Evolutionary conservation across 2,329 filamentous ascomycete genomes (phyloP).

Genomic region (Aotearoamyces nothofagi): DNA sequence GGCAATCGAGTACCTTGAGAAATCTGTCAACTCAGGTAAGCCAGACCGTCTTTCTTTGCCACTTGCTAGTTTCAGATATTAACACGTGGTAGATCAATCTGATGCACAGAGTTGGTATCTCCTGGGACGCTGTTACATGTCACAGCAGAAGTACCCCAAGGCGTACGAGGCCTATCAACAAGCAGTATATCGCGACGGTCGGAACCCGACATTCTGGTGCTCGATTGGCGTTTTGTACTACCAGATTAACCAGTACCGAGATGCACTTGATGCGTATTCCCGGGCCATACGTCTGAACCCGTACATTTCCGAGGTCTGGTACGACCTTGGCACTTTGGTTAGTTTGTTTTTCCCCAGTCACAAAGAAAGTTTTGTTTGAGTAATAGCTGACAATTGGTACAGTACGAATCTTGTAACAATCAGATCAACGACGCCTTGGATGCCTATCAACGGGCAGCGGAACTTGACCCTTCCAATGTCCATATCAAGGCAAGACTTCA

Average conservation of each 20-base stretch:
- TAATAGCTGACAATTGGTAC: constrained; percentile 9
- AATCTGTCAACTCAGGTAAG: constrained; percentile 84
- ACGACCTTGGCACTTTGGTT: constrained; percentile 90
- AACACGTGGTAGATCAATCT: constrained; percentile 54
- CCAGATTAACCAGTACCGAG: constrained; percentile 98
- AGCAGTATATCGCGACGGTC: constrained; percentile 92
- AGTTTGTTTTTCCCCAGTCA: constrained; percentile 25
- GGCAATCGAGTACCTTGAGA: constrained; percentile 93
- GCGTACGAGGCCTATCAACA: constrained; percentile 98
- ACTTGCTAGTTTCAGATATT: constrained; percentile 13
- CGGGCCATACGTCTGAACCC: constrained; percentile 92
- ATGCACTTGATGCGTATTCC: constrained; percentile 94
- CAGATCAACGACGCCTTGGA: constrained; percentile 93
- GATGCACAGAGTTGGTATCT: constrained; percentile 99
- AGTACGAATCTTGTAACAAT: constrained; percentile 99
- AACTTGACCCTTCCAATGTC: constrained; percentile 82
- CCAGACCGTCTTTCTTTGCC: constrained; percentile 13
- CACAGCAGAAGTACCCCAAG: constrained; percentile 96
- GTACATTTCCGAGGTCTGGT: constrained; percentile 98
- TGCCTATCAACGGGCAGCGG: constrained; percentile 85
- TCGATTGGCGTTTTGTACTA: constrained; percentile 98
- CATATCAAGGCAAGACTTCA: constrained; percentile 94
- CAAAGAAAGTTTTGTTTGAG: constrained; percentile 12
- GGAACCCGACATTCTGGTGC: constrained; percentile 98
- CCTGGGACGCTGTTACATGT: constrained; percentile 96